These are phyloP conservation scores for Blastobotrys parvus DNA, from an alignment of 805 yeast species.

Conservation along the genomic window DNA sequence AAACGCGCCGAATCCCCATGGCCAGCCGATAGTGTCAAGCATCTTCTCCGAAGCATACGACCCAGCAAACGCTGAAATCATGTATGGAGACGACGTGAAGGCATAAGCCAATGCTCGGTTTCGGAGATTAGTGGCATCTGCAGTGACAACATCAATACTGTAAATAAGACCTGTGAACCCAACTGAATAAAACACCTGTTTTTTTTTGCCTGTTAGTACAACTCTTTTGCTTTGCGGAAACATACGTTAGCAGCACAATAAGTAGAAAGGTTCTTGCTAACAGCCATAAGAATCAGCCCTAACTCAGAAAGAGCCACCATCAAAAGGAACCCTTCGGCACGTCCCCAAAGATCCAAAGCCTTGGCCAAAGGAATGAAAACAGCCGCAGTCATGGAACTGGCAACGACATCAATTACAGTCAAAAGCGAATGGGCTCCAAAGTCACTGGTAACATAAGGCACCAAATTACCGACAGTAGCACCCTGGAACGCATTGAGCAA, in stretches of 20 bases:
- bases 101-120: slow-evolving; percentile 29
- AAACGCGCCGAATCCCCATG: slow-evolving; percentile 46
- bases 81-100: slow-evolving; percentile 25
- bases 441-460: slow-evolving; percentile 35
- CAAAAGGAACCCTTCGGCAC: slow-evolving; percentile 32
- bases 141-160: slow-evolving; percentile 42
- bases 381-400: slow-evolving; percentile 33
- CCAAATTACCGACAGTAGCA: slow-evolving; percentile 6
- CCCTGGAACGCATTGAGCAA: slow-evolving; percentile 6
- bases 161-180: slow-evolving; percentile 55
- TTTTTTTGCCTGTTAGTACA: slow-evolving; percentile 99
- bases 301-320: slow-evolving; percentile 20
- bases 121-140: slow-evolving; percentile 56
- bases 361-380: slow-evolving; percentile 35
- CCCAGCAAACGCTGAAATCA: slow-evolving; percentile 30
- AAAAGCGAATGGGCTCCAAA: slow-evolving; percentile 35
- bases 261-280: slow-evolving; percentile 29
- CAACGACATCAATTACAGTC: slow-evolving; percentile 34
- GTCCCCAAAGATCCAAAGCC: slow-evolving; percentile 34
- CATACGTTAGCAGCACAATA: slow-evolving; percentile 33
- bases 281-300: slow-evolving; percentile 33
- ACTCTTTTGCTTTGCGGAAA: too few species aligned
- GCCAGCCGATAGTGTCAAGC: slow-evolving; percentile 30
- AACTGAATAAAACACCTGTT: slow-evolving; percentile 27
- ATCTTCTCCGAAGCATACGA: slow-evolving; percentile 26